Base-by-base conservation (phyloP, 2,329 filamentous ascomycete genomes). In the Drechslerella stenobrocha region DNA sequence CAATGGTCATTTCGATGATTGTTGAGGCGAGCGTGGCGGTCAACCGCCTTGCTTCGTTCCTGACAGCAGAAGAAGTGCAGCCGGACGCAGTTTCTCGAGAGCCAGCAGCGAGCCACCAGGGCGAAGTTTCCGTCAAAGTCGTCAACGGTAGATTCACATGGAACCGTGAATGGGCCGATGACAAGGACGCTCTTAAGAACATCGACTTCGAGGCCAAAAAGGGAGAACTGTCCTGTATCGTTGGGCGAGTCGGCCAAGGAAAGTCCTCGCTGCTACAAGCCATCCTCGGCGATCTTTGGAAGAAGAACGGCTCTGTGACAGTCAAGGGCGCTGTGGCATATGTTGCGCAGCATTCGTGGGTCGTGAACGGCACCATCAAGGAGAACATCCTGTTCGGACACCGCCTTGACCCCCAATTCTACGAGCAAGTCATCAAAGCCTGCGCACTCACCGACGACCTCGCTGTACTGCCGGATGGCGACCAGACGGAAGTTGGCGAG, bases 341-440 rank as follows among this genome's bases (percentile, higher is more conserved):
- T 75, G 93, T 95, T 63, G 89, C 90, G 13, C 95, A 98, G 76
- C 86, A 89, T 73, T 81, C 90, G 18, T 98, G 95, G 93, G 88
- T 98, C 52, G 92, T 97, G 86, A 98, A 98, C 75, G 93, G 93
- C 6, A 95, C 89, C 26, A 91, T 98, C 59, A 89, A 90, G 73
- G 93, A 98, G 75, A 98, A 98, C 75, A 96, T 98, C 72, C 81
- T 96, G 2, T 98, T 98, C 74, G 93, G 93, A 1, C 90, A 98
- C 77, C 86, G 89, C 46, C 96, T 88, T 80, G 92, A 98, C 76
- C 86, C 91, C 3, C 83, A 87, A 26, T 98, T 98, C 77, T 98
- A 98, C 77, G 89, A 97, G 58, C 86, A 88, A 74, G 96, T 92
- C 0, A 81, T 98, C 51, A 86, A 89, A 75, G 92, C 93, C 37